Percentiles rank a stretch among this genome's conserved stretches.
Conservation (phyloP, 108 stramenopile species). For the Epipyxis sp. region DNA sequence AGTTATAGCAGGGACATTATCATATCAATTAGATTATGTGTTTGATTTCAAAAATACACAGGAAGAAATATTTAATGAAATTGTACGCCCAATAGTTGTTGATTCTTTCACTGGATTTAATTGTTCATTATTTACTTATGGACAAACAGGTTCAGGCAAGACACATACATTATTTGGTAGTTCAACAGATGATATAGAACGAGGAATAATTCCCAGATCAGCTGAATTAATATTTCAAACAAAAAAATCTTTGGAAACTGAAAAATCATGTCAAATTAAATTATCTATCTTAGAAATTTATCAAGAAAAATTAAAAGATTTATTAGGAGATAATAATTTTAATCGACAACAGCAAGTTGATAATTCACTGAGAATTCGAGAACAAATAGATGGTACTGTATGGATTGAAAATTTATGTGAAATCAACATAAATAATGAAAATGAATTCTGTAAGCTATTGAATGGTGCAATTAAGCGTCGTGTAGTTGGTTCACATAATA, state of each 20-base stretch:
- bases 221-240: not conserved
- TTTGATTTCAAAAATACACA: not conserved
- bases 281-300: slow-evolving; percentile 18
- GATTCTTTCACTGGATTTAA: slow-evolving; percentile 1
- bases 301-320: slow-evolving; percentile 16
- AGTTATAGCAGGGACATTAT: not conserved
- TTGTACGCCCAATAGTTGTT: not conserved
- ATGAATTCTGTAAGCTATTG: not conserved
- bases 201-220: not conserved
- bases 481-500: slow-evolving; percentile 5
- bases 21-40: not conserved
- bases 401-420: slow-evolving; percentile 4
- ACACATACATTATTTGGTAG: not conserved
- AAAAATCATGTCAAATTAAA: not conserved
- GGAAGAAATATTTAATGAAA: slow-evolving; percentile 1
- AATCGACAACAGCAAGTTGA: not conserved
- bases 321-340: not conserved
- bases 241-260: not conserved
- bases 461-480: not conserved
- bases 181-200: not conserved
- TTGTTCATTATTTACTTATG: slow-evolving; percentile 14
- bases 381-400: not conserved
- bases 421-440: not conserved
- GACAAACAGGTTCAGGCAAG: too few relatives aligned
- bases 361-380: not conserved